Evolutionary conservation across 2,329 filamentous ascomycete genomes (phyloP).

Genomic region (Paecilomyces variotii): DNA sequence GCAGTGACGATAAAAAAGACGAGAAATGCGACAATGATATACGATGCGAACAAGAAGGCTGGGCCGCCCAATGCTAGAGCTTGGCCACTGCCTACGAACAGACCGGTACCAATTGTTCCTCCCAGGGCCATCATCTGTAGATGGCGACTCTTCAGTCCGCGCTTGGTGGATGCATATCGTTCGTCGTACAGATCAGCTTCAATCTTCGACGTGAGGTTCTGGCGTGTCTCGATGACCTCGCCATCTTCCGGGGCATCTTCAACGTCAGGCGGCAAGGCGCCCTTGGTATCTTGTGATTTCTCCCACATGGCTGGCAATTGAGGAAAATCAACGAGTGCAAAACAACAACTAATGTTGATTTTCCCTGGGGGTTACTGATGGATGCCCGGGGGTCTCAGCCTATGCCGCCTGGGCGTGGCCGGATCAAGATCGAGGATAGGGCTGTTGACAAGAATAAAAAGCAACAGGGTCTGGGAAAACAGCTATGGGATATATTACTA

Average conservation of each 20-base stretch:
- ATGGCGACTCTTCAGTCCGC: slow-evolving; percentile 43
- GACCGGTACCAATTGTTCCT: slow-evolving; percentile 49
- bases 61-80: slow-evolving; percentile 47
- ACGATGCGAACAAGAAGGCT: slow-evolving; percentile 45
- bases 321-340: not conserved
- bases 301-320: not conserved
- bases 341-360: not conserved
- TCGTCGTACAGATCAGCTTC: not conserved
- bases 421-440: not conserved
- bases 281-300: not conserved
- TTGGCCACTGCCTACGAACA: slow-evolving; percentile 48
- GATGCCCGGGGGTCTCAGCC: not conserved
- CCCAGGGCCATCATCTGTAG: slow-evolving; percentile 54
- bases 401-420: not conserved
- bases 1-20: slow-evolving; percentile 43
- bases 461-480: not conserved
- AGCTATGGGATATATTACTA: not conserved
- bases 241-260: not conserved
- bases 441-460: not conserved
- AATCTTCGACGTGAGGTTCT: not conserved
- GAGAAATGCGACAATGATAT: slow-evolving; percentile 41
- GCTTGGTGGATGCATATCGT: slow-evolving; percentile 5
- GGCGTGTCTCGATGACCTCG: not conserved
- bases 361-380: not conserved
- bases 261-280: not conserved